These are phyloP conservation scores for Tetraselmis chui DNA, from an alignment of 139 green algal genomes.

Conservation along the genomic window DNA sequence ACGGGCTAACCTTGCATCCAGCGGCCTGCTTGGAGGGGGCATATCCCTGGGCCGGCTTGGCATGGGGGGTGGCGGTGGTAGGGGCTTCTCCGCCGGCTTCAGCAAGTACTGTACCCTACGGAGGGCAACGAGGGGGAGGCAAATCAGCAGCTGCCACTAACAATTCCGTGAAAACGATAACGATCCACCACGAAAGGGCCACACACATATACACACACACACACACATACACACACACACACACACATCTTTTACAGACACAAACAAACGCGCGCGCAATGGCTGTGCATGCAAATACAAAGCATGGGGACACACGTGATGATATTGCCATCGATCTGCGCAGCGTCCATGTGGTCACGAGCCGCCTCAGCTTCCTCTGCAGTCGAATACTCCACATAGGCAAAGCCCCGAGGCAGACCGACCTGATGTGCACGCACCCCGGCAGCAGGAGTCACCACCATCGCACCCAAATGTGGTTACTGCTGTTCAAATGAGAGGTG, in stretches of 20 bases:
- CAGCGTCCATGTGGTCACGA: slow-evolving; percentile 74
- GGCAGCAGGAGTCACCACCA: too few relatives aligned
- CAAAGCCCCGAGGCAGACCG: slow-evolving; percentile 73
- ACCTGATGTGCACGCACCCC: too few relatives aligned
- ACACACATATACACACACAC: too few relatives aligned
- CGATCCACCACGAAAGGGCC: too few relatives aligned
- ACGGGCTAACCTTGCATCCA: not conserved
- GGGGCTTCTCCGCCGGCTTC: not conserved
- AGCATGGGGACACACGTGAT: too few relatives aligned
- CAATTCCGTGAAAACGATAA: too few relatives aligned
- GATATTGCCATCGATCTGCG: slow-evolving; percentile 74
- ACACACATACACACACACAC: too few relatives aligned
- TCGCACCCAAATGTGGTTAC: too few relatives aligned
- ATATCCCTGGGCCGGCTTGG: not conserved
- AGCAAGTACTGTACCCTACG: not conserved
- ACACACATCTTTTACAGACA: too few relatives aligned
- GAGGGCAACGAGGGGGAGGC: not conserved
- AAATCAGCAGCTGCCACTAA: not conserved
- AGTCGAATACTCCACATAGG: slow-evolving; percentile 64
- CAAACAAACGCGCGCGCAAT: too few relatives aligned
- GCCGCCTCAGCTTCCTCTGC: slow-evolving; percentile 60
- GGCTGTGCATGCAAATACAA: too few relatives aligned
- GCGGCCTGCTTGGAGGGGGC: not conserved
- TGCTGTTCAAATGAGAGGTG: too few relatives aligned
- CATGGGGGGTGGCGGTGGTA: not conserved